These are phyloP conservation scores for Coelastrella sp. DNA, from an alignment of 139 green algal genomes.

Conservation along the genomic window DNA sequence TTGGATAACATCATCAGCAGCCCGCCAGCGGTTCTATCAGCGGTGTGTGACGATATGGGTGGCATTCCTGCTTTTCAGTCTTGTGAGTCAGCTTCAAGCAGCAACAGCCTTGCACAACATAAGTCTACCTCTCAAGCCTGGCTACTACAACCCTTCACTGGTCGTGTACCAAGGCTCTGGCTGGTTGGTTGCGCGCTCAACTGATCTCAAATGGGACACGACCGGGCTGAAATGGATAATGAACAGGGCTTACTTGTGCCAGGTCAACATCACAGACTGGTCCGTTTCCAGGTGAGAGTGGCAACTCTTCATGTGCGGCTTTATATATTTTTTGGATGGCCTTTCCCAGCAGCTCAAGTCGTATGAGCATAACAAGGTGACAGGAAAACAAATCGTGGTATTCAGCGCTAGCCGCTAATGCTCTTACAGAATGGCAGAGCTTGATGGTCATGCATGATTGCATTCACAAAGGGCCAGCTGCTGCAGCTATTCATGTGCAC, in stretches of 20 bases:
- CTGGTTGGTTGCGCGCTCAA: slow-evolving; percentile 31
- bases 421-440: no score
- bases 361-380: neutral
- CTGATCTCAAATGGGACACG: slow-evolving; percentile 34
- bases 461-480: no score
- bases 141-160: neutral
- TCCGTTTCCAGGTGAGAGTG: slow-evolving; percentile 10
- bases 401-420: no score
- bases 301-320: no score
- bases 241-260: slow-evolving; percentile 39
- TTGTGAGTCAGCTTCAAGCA: neutral
- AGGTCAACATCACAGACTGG: slow-evolving; percentile 16
- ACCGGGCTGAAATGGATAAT: slow-evolving; percentile 50
- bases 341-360: no score
- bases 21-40: no score
- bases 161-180: slow-evolving; percentile 27
- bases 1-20: no score
- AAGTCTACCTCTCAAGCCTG: neutral
- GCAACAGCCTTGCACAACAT: neutral
- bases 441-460: no score
- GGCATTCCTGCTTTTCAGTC: neutral
- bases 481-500: no score
- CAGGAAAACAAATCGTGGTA: no score
- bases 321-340: no score
- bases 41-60: neutral